Base-by-base conservation (phyloP, 129 eudicot species). In the Lonicera japonica region DNA sequence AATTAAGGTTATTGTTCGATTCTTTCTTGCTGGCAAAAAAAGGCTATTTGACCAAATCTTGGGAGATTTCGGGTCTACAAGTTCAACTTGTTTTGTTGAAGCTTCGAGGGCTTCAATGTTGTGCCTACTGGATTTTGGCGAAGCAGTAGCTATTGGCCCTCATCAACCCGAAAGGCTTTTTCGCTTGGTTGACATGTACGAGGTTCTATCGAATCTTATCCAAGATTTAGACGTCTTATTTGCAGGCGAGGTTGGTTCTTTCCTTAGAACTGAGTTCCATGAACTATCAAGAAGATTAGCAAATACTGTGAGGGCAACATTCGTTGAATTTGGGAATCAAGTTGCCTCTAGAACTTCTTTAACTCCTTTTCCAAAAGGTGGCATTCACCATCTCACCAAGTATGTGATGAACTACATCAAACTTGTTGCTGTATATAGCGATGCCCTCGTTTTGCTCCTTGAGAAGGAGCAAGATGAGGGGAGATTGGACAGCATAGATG, bases 371-470 rank as follows among this genome's bases (percentile, higher is more conserved):
- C 63, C 72, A 21, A 72, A 48, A 12, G 90, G 90, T 16, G 76
- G 79, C 7, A 67, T 84, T 38, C 81, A 70, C 69, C 86, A 56
- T 22, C 69, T 84, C 34, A 66, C 86, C 9, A 76, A 64, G 66
- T 84, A 77, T 50, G 83, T 77, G 36, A 74, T 80, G 81, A 84
- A 84, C 50, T 80, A 80, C 67, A 63, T 80, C 80, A 67, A 38
- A 25, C 64, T 60, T 29, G 50, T 80, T n/a, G 65, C 64, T 3
- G 83, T 64, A 7, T 77, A 80, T 45, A 29, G 72, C 7, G 66
- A 67, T 43, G 70, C 83, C 55, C 83, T 84, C 55, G 56, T 64
- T 34, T 46, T 51, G 18, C 74, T 84, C 60, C 77, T 80, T 1
- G 65, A 64, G n/a, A n/a, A n/a, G 24, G 83, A 62, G 57, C 55